Conservation (phyloP, 768 basidiomycete species). For the Boletus fagicola region DNA sequence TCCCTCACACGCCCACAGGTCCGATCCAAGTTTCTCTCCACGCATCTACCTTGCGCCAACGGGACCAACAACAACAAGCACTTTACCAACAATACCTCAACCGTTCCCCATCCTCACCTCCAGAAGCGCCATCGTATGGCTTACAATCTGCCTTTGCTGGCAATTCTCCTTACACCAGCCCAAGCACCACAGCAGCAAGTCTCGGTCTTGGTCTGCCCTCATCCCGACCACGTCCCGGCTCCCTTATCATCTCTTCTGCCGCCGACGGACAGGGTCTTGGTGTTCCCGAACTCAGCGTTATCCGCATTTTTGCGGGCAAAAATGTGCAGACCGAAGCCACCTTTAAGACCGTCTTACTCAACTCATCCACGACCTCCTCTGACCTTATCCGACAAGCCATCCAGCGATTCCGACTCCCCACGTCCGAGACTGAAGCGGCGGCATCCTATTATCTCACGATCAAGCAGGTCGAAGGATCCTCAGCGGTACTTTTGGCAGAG, state of each 20-base stretch:
- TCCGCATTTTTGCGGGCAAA: conserved; percentile 93
- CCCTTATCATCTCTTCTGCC: conserved; percentile 64
- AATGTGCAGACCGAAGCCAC: conserved; percentile 91
- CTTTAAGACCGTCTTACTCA: conserved; percentile 96
- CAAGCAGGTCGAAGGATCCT: conserved; percentile 88
- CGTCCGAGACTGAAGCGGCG: conserved; percentile 52
- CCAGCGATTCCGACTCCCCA: conserved; percentile 85
- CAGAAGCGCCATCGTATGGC: conserved; percentile 74
- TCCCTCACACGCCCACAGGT: conserved; percentile 31
- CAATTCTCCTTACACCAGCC: conserved; percentile 41
- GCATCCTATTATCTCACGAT: conserved; percentile 83
- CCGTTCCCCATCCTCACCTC: conserved; percentile 75
- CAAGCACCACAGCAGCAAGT: conserved; percentile 41
- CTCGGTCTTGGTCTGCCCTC: conserved; percentile 48
- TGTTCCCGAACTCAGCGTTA: conserved; percentile 86
- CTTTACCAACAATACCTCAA: conserved; percentile 89
- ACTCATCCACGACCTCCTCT: conserved; percentile 74
- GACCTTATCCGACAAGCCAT: conserved; percentile 91
- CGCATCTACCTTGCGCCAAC: conserved; percentile 70
- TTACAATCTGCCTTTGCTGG: conserved; percentile 67
- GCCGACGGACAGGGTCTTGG: conserved; percentile 59
- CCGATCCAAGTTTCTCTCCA: conserved; percentile 54
- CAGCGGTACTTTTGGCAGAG: conserved; percentile 63
- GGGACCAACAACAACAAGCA: conserved; percentile 85
- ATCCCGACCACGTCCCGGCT: conserved; percentile 69